phyloP scores from a whole-genome alignment of 306 rosid genomes.

The Quercus variabilis region DNA sequence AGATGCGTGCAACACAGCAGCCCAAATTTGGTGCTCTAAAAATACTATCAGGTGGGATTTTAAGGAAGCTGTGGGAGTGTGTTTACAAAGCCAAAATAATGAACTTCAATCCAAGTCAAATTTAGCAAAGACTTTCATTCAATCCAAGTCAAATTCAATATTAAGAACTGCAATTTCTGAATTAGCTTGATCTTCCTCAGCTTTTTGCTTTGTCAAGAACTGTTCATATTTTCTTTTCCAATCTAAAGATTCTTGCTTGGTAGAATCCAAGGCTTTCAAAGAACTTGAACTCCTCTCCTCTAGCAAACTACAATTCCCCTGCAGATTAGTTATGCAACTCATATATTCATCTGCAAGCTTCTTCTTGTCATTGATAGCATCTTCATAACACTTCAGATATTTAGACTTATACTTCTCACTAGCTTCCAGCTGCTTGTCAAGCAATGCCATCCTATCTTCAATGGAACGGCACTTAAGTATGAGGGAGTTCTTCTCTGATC shows the following conservation, averaged over 20 bases:
- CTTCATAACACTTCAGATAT: conserved; percentile 79
- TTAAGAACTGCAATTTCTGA: conserved; percentile 79
- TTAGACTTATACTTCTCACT: conserved; percentile 70
- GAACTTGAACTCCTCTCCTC: conserved; percentile 69
- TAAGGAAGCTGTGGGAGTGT: no score
- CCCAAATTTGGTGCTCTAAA: no score
- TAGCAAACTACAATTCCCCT: conserved; percentile 63
- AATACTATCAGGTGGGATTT: no score
- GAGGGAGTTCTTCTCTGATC: conserved; percentile 69
- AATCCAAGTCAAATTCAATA: no score
- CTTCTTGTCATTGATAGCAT: conserved; percentile 80
- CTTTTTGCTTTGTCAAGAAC: conserved; percentile 60
- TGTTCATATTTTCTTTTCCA: conserved; percentile 87
- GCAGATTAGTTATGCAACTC: conserved; percentile 76
- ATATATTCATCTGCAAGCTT: conserved; percentile 79
- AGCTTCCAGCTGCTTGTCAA: conserved; percentile 80
- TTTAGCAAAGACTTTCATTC: no score
- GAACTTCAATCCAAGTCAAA: no score
- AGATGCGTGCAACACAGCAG: no score
- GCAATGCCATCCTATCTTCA: conserved; percentile 68
- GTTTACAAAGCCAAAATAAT: no score
- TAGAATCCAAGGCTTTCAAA: conserved; percentile 60
- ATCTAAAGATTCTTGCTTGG: conserved; percentile 73
- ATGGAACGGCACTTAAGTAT: conserved; percentile 61
- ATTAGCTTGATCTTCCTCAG: conserved; percentile 77